Percentiles rank a stretch among this genome's conserved stretches.
phyloP scores from a whole-genome alignment of 768 basidiomycete species.

The Termitomyces sp. region DNA sequence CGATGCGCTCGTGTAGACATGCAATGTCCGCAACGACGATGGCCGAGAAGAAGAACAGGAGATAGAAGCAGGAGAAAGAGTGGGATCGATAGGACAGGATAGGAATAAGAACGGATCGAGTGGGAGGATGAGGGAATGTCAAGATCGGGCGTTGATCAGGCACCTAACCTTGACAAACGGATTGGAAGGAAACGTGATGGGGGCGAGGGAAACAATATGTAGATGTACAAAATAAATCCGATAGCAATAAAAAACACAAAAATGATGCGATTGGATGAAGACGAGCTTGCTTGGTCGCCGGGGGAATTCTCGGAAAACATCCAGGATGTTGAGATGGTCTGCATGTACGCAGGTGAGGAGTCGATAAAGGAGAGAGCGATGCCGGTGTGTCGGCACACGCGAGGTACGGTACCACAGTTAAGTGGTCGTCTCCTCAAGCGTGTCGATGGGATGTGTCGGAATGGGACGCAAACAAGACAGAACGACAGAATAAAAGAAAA shows the following conservation, averaged over 20 bases:
- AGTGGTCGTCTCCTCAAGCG: slow-evolving; percentile 79
- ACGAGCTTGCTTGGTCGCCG: slow-evolving; percentile 15
- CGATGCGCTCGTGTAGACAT: slow-evolving; percentile 24
- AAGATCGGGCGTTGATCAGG: slow-evolving; percentile 36
- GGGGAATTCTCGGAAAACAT: slow-evolving; percentile 18
- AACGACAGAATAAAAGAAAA: slow-evolving; percentile 35
- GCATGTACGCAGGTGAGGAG: slow-evolving; percentile 21
- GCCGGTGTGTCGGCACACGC: slow-evolving; percentile 77
- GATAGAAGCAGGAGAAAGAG: slow-evolving; percentile 17
- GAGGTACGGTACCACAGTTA: slow-evolving; percentile 78
- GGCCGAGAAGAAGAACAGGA: slow-evolving; percentile 13
- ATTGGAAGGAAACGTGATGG: slow-evolving; percentile 2
- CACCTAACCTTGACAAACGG: slow-evolving; percentile 26
- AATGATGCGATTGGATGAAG: slow-evolving; percentile 23
- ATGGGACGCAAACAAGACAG: slow-evolving; percentile 40
- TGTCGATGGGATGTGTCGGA: slow-evolving; percentile 49
- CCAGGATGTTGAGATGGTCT: slow-evolving; percentile 24
- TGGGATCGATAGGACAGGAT: slow-evolving; percentile 10
- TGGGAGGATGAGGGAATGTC: slow-evolving; percentile 10
- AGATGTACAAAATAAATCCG: slow-evolving; percentile 32
- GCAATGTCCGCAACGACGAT: slow-evolving; percentile 30
- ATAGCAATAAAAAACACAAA: slow-evolving; percentile 48
- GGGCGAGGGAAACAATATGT: slow-evolving; percentile 2
- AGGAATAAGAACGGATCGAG: slow-evolving; percentile 16
- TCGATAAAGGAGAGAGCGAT: slow-evolving; percentile 34